A percentile compares a stretch with the other conserved stretches of the same genome.
phyloP scores from a whole-genome alignment of 2,329 filamentous ascomycete species.

The Aspergillus phoenicis region DNA sequence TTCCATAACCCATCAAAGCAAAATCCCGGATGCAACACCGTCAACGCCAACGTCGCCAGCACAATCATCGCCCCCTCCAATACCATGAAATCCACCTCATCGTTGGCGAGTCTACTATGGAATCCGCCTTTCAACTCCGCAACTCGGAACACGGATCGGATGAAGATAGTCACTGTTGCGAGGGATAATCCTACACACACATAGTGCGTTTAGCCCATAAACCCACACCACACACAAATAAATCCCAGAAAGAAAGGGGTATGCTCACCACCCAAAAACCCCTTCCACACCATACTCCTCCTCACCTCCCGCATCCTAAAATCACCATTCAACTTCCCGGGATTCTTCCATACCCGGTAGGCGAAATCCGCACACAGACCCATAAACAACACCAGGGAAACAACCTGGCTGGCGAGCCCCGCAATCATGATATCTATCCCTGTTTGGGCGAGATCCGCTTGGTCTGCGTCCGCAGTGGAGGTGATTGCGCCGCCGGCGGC shows the following conservation, averaged over 20 bases:
- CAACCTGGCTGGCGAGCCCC: conserved; percentile 63
- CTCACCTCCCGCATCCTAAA: conserved; percentile 11
- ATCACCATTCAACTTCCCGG: conserved; percentile 1
- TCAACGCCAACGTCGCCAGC: conserved; percentile 50
- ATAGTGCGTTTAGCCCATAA: no score
- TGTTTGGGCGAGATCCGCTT: conserved; percentile 14
- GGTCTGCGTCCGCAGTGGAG: conserved; percentile 8
- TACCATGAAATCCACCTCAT: conserved; percentile 55
- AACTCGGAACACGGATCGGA: conserved; percentile 54
- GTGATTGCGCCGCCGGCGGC: conserved; percentile 49
- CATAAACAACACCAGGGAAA: conserved; percentile 60
- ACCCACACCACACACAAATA: no score
- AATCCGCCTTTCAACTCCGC: conserved; percentile 55
- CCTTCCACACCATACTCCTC: background rate
- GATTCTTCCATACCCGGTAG: conserved; percentile 34
- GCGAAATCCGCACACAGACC: conserved; percentile 54
- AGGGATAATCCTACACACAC: conserved; percentile 27
- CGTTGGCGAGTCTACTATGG: conserved; percentile 50
- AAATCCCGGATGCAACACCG: conserved; percentile 51
- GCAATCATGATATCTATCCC: conserved; percentile 69
- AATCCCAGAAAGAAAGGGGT: no score
- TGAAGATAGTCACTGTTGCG: conserved; percentile 50
- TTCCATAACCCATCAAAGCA: conserved; percentile 16
- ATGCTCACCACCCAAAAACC: conserved; percentile 18
- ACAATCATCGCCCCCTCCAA: conserved; percentile 59